Percentiles rank a stretch among this genome's conserved stretches.
These are phyloP conservation scores for Diplocarpon mali DNA, from an alignment of 2,329 filamentous ascomycete species.

Conservation along the genomic window DNA sequence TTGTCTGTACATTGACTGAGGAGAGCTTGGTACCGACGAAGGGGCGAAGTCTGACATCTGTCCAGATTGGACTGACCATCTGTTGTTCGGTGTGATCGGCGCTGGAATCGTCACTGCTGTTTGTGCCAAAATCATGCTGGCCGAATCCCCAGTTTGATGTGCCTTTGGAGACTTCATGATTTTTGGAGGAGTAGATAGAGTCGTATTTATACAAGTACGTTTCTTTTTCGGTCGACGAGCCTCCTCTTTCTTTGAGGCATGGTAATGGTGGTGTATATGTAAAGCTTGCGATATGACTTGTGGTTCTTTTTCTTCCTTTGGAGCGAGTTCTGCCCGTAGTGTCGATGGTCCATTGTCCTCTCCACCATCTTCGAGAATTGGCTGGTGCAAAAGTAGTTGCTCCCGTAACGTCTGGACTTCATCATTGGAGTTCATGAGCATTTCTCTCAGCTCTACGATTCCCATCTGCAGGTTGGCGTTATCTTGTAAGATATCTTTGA, in stretches of 20 bases:
- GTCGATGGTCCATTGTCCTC: constrained; percentile 35
- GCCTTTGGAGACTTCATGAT: constrained; percentile 25
- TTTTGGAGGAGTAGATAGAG: constrained; percentile 47
- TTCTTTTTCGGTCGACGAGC: constrained; percentile 59
- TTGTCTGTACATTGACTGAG: constrained; percentile 59
- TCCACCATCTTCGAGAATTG: constrained; percentile 36
- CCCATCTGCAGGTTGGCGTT: constrained; percentile 89
- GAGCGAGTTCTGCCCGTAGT: constrained; percentile 61
- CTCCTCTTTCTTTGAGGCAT: constrained; percentile 54
- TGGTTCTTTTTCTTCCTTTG: constrained; percentile 29
- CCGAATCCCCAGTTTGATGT: constrained; percentile 32
- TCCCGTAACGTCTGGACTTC: constrained; percentile 83
- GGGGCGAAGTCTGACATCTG: constrained; percentile 51
- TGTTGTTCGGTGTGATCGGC: constrained; percentile 36
- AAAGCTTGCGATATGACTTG: constrained; percentile 54
- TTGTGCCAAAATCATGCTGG: constrained; percentile 33
- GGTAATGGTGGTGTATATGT: constrained; percentile 92
- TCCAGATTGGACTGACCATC: constrained; percentile 55
- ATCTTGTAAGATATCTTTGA: constrained; percentile 88
- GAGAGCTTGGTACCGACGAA: constrained; percentile 73
- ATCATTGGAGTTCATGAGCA: constrained; percentile 85
- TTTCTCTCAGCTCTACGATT: constrained; percentile 80
- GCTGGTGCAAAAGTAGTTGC: constrained; percentile 70
- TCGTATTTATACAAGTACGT: constrained; percentile 50
- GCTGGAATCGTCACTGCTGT: constrained; percentile 40